Evolutionary conservation across 2,329 filamentous ascomycete species (phyloP).

Genomic region (Alternaria panax): DNA sequence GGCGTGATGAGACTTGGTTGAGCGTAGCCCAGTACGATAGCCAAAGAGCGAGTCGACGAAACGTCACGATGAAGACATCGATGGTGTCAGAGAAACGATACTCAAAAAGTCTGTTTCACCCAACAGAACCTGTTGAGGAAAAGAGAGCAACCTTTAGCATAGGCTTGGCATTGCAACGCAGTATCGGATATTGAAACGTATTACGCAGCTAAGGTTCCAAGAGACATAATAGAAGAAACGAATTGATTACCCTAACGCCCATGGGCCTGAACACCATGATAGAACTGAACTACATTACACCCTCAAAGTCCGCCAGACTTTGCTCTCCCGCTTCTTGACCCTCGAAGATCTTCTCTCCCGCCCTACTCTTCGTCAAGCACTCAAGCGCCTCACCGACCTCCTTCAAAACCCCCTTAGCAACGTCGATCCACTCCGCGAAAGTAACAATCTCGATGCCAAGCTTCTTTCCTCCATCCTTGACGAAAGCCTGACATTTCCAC

Average conservation of each 20-base stretch:
- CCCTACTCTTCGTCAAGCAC: conserved; percentile 29
- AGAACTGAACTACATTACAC: conserved; percentile 24
- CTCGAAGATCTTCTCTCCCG: conserved; percentile 30
- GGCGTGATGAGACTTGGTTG: not conserved
- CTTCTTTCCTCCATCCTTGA: conserved; percentile 56
- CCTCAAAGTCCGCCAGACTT: conserved; percentile 30
- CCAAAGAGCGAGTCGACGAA: not conserved
- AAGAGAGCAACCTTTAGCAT: not conserved
- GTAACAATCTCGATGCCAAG: conserved; percentile 67
- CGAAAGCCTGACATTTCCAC: conserved; percentile 69
- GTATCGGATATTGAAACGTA: not conserved
- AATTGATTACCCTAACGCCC: not conserved
- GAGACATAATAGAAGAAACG: not conserved
- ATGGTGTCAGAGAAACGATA: not conserved
- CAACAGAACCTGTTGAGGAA: not conserved
- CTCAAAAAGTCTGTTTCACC: not conserved
- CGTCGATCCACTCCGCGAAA: conserved; percentile 62
- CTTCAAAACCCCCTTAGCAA: conserved; percentile 61
- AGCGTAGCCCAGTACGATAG: not conserved
- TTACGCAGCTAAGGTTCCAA: not conserved
- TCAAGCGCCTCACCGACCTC: conserved; percentile 46
- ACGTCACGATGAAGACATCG: not conserved
- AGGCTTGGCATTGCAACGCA: not conserved
- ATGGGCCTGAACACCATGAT: not conserved
- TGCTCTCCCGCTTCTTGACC: not conserved